These are phyloP conservation scores for Phytophthora niederhauseri DNA, from an alignment of 352 stramenopile species.

Conservation along the genomic window DNA sequence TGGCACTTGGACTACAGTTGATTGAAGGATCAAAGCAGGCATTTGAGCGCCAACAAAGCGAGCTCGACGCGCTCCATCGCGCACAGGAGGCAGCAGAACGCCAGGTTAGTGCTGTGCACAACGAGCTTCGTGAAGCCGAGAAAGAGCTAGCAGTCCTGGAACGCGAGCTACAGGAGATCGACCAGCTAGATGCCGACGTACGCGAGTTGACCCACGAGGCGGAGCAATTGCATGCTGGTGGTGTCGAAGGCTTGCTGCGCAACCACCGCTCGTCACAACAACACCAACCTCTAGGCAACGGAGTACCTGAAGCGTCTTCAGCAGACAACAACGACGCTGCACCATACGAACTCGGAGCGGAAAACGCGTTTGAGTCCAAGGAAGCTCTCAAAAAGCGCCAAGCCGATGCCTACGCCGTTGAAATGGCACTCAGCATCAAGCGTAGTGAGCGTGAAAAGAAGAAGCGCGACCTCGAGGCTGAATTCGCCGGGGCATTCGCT, in stretches of 20 bases:
- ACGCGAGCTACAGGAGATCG: constrained; percentile 92
- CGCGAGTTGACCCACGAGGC: constrained; percentile 92
- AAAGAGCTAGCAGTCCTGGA: constrained; percentile 92
- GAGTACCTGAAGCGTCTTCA: constrained; percentile 36
- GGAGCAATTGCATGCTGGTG: constrained; percentile 77
- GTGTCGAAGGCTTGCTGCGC: constrained; percentile 57
- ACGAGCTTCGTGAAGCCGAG: constrained; percentile 91
- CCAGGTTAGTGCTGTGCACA: constrained; percentile 91
- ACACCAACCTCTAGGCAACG: constrained; percentile 56
- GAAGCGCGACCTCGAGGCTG: constrained; percentile 91
- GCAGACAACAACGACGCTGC: constrained; percentile 22
- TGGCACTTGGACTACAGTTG: constrained; percentile 90
- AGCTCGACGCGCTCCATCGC: constrained; percentile 93
- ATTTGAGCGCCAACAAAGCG: constrained; percentile 92
- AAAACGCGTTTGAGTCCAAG: constrained; percentile 58
- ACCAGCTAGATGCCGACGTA: constrained; percentile 92
- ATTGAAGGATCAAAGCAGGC: constrained; percentile 95
- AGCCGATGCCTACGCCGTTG: constrained; percentile 90
- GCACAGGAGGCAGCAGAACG: constrained; percentile 90
- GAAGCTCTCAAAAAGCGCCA: constrained; percentile 53
- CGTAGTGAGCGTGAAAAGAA: constrained; percentile 91
- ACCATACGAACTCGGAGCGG: constrained; percentile 54
- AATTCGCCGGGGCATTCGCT: constrained; percentile 91
- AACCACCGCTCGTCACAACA: constrained; percentile 35
- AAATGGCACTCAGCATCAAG: constrained; percentile 95